Base-by-base conservation (phyloP, 2,329 filamentous ascomycete genomes). In the Calonectria montana region DNA sequence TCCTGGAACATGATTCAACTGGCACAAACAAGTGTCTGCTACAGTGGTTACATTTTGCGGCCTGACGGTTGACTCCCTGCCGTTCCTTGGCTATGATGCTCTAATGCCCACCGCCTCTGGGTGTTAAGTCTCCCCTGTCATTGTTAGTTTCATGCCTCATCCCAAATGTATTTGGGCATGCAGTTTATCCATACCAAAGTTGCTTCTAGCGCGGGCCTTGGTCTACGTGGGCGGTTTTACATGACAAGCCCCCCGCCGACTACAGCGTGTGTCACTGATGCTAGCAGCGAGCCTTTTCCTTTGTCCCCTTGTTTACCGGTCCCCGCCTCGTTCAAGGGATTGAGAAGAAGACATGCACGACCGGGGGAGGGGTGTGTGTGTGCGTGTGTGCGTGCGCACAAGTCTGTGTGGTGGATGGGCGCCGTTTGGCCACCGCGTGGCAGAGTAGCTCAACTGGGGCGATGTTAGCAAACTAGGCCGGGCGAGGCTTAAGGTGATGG, bases 361-460 rank as follows among this genome's bases (percentile, higher is more conserved):
- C 39, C 18, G 8, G 39, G 31, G 39, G 39, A 41, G 15, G 39
- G 15, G 41, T n/a, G 39, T 41, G 39, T 41, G 39, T 18, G 39
- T n/a, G 6, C 12, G 31, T 8, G 10, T 6, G 37, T 39, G 37
- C 16, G 41, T 43, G 41, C 10, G 41, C n/a, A 18, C 16, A 18
- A n/a, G 41, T 43, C 16, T 41, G 53, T 25, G 23, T 59, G 53
- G 23, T 59, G 53, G 53, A 21, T 25, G 53, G 31, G 53, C 53
- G 53, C 53, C 53, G 53, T 59, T 59, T 59, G 53, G 53, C 37
- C 53, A 59, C 53, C 53, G 53, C 53, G 53, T 59, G 53, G 53
- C 53, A 59, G 53, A 31, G 31, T 37, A 59, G 53, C 53, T 59
- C 21, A 23, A 59, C n/a, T 18, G 31, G 53, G 53, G 53, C n/a